Evolutionary conservation across 176 grass and related monocot species (phyloP).

Genomic region (Canna indica): DNA sequence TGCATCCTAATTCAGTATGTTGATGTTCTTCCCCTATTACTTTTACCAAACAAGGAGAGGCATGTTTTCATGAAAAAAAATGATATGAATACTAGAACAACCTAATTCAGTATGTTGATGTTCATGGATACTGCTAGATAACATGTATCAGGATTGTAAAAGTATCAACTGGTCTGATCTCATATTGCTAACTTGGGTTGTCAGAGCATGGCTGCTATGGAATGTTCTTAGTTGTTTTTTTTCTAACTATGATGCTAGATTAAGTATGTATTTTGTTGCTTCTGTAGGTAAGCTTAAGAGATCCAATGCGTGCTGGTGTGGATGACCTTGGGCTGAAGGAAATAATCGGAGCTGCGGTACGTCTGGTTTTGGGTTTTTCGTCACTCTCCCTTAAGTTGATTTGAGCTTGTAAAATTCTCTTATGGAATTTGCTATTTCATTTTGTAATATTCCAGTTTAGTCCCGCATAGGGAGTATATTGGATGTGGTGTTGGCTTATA

Average conservation of each 20-base stretch:
- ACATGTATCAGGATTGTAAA: neutral
- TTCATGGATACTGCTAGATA: neutral
- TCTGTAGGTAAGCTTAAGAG: conserved; percentile 90
- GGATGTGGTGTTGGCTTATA: too few species aligned
- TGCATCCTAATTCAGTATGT: neutral
- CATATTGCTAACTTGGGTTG: neutral
- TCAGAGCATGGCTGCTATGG: neutral
- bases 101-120: neutral
- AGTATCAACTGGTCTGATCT: neutral
- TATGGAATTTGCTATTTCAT: conserved; percentile 13
- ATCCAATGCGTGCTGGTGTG: conserved; percentile 54
- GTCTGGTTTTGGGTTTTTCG: conserved; percentile 10
- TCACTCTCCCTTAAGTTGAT: neutral
- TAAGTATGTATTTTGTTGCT: conserved; percentile 17
- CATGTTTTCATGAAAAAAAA: neutral
- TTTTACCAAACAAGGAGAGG: neutral
- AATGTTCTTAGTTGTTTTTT: neutral
- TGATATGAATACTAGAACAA: neutral
- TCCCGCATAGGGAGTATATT: too few species aligned
- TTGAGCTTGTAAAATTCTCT: neutral
- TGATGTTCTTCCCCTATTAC: neutral
- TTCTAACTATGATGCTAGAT: neutral
- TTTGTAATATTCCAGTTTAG: too few species aligned
- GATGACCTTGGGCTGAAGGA: conserved; percentile 61
- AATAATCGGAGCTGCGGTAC: conserved; percentile 79